Percentiles rank a stretch among this genome's conserved stretches.
Conservation (phyloP, 805 yeast genomes). For the Pichia insulana region DNA sequence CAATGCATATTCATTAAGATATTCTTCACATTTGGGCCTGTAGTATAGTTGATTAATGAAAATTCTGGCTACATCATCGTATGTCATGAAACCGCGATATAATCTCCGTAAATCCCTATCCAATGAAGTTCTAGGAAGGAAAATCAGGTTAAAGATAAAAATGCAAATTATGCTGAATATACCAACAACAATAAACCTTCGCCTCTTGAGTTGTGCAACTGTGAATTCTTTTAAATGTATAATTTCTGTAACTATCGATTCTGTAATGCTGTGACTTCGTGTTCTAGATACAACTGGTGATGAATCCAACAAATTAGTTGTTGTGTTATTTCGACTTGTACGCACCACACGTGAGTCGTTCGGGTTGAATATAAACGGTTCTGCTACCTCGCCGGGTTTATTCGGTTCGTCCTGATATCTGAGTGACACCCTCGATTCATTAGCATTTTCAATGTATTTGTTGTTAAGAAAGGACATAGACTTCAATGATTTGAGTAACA, state of each 20-base stretch:
- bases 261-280: constrained; percentile 13
- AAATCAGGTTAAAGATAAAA: constrained; percentile 58
- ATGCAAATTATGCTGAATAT: constrained; percentile 33
- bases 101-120: constrained; percentile 72
- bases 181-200: constrained; percentile 26
- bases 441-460: too few relatives aligned
- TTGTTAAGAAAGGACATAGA: constrained; percentile 1
- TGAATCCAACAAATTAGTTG: too few relatives aligned
- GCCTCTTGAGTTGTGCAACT: constrained; percentile 22
- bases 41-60: constrained; percentile 28
- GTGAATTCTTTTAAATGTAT: constrained; percentile 22
- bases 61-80: constrained; percentile 59
- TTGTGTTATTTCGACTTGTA: too few relatives aligned
- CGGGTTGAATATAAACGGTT: constrained; percentile 4
- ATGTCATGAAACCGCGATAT: constrained; percentile 57
- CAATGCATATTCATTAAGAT: constrained; percentile 15
- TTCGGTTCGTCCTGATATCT: constrained; percentile 6
- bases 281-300: background rate
- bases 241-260: constrained; percentile 23
- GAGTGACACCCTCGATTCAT: constrained; percentile 2
- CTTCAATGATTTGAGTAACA: constrained; percentile 5
- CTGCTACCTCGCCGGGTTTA: background rate
- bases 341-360: background rate
- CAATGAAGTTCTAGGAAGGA: constrained; percentile 77
- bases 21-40: constrained; percentile 17